Evolutionary conservation across 2,329 filamentous ascomycete species (phyloP).

Genomic region (Colletotrichum phormii): DNA sequence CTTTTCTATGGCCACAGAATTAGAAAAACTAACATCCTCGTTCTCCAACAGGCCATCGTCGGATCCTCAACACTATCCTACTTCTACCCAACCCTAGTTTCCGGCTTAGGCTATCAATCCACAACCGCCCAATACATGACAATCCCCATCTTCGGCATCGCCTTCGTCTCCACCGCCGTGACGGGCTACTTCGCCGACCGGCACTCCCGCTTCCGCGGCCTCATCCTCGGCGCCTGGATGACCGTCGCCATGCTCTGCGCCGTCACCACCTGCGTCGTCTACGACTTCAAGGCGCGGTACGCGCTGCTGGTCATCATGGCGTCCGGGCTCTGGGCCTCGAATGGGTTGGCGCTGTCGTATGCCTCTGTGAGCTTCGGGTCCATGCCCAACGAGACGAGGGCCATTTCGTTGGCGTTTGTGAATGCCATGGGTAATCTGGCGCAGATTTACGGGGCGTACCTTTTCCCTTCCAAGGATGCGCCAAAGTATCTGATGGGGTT

Average conservation of each 20-base stretch:
- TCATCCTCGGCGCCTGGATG: slow-evolving; percentile 62
- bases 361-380: slow-evolving; percentile 62
- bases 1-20: no score
- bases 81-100: slow-evolving; percentile 49
- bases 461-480: slow-evolving; percentile 60
- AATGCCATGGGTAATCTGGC: slow-evolving; percentile 67
- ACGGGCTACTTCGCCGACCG: slow-evolving; percentile 61
- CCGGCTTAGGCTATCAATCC: slow-evolving; percentile 45
- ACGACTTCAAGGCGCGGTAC: slow-evolving; percentile 63
- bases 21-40: neutral
- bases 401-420: slow-evolving; percentile 58
- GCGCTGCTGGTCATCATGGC: slow-evolving; percentile 66
- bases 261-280: slow-evolving; percentile 59
- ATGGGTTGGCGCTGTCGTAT: slow-evolving; percentile 62
- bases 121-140: slow-evolving; percentile 52
- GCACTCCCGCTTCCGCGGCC: slow-evolving; percentile 55
- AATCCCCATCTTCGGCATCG: slow-evolving; percentile 63
- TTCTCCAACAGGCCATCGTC: slow-evolving; percentile 42
- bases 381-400: slow-evolving; percentile 61
- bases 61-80: slow-evolving; percentile 46
- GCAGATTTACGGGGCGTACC: slow-evolving; percentile 66
- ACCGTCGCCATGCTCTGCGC: slow-evolving; percentile 50
- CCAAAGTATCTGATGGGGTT: slow-evolving; percentile 62
- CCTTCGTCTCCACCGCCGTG: slow-evolving; percentile 60
- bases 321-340: slow-evolving; percentile 64